Conservation (phyloP, 768 basidiomycete species). For the Strobilomyces echinocephalus region DNA sequence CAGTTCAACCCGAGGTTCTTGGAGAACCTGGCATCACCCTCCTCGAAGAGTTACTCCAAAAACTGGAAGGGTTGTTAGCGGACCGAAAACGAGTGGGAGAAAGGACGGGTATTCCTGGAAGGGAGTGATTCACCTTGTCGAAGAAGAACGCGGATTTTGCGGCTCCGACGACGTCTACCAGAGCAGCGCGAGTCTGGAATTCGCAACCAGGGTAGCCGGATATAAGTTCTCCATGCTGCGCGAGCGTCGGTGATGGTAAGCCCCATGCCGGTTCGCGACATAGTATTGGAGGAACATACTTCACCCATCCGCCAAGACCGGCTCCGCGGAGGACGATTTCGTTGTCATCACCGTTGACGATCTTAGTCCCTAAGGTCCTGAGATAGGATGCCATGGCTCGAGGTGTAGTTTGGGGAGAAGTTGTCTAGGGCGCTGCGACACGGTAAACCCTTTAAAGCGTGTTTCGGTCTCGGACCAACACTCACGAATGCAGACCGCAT, state of each 20-base stretch:
- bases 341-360: slow-evolving; percentile 53
- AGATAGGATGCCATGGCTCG: slow-evolving; percentile 38
- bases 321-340: slow-evolving; percentile 65
- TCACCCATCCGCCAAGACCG: slow-evolving; percentile 84
- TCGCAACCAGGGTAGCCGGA: slow-evolving; percentile 80
- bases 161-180: slow-evolving; percentile 60
- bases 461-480: background rate
- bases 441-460: slow-evolving; percentile 1
- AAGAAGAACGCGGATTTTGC: slow-evolving; percentile 76
- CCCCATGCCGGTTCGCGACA: slow-evolving; percentile 1
- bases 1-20: slow-evolving; percentile 76
- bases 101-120: background rate
- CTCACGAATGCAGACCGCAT: background rate
- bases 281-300: slow-evolving; percentile 43
- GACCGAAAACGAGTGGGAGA: background rate
- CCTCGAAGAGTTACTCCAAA: slow-evolving; percentile 78
- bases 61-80: slow-evolving; percentile 42
- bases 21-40: slow-evolving; percentile 72
- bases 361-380: slow-evolving; percentile 53
- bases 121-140: slow-evolving; percentile 57
- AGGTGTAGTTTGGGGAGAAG: background rate
- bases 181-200: slow-evolving; percentile 66
- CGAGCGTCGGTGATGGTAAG: slow-evolving; percentile 1
- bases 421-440: background rate
- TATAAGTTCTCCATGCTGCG: slow-evolving; percentile 72